phyloP scores from a whole-genome alignment of 1,284 basidiomycete species.

The Microbotryomycetes sp. region DNA sequence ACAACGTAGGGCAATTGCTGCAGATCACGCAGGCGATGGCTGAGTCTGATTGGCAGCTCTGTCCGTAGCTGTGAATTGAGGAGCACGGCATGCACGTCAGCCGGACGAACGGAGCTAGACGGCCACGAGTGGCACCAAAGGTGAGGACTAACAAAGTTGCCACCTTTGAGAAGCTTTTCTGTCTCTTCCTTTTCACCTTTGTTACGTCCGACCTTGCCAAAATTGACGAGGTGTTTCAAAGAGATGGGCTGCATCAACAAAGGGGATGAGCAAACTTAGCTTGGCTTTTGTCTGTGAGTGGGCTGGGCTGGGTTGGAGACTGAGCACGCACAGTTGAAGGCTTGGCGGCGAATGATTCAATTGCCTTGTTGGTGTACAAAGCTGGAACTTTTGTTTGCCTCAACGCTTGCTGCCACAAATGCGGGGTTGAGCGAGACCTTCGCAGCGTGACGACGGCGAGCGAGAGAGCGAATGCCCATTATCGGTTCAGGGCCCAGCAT shows the following conservation, averaged over 20 bases:
- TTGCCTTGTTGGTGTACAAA: constrained; percentile 24
- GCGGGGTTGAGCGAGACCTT: background rate
- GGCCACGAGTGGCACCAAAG: background rate
- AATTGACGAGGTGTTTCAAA: constrained; percentile 36
- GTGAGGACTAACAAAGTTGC: constrained; percentile 34
- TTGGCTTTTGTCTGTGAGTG: constrained; percentile 1
- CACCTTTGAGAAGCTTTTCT: constrained; percentile 35
- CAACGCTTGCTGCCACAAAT: background rate
- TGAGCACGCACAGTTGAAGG: constrained; percentile 7
- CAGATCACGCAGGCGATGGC: constrained; percentile 78
- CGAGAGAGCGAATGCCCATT: no score
- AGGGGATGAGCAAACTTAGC: background rate
- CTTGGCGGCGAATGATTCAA: background rate
- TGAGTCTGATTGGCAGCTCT: constrained; percentile 79
- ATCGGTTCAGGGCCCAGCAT: no score
- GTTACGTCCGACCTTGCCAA: constrained; percentile 28
- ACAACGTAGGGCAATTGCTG: constrained; percentile 81
- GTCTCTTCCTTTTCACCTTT: constrained; percentile 31
- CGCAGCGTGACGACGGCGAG: no score
- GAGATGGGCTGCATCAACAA: constrained; percentile 24
- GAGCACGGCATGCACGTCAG: no score
- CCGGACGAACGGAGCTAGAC: background rate
- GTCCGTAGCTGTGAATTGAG: constrained; percentile 54
- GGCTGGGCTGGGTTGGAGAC: no score
- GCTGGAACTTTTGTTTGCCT: constrained; percentile 13